A percentile compares a stretch with the other conserved stretches of the same genome.
Conservation (phyloP, 805 yeast species). For the Blastobotrys terrestris region DNA sequence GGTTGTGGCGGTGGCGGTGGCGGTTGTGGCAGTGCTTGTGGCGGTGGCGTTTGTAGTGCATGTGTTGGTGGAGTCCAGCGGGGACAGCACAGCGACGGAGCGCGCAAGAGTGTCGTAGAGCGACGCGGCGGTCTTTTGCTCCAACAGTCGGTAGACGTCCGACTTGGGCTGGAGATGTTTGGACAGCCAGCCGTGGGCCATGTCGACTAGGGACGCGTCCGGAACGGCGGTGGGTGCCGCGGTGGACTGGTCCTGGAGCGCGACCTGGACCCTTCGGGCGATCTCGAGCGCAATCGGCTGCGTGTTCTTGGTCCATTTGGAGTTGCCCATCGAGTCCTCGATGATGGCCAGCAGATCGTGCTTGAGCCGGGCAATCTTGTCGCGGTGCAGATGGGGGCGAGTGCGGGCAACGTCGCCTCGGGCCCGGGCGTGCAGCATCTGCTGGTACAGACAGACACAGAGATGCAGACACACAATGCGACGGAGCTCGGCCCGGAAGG, state of each 20-base stretch:
- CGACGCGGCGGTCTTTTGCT: constrained; percentile 38
- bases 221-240: constrained; percentile 25
- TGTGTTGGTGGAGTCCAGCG: constrained; percentile 13
- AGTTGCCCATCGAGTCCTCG: constrained; percentile 77
- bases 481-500: constrained; percentile 77
- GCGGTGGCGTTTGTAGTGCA: constrained; percentile 6
- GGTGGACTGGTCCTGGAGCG: constrained; percentile 9
- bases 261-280: constrained; percentile 33
- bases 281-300: constrained; percentile 65
- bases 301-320: constrained; percentile 85
- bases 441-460: constrained; percentile 67
- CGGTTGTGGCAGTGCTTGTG: constrained; percentile 9
- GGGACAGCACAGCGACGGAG: constrained; percentile 13
- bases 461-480: constrained; percentile 76
- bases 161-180: constrained; percentile 83
- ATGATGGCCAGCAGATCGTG: constrained; percentile 72
- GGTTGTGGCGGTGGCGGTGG: constrained; percentile 12
- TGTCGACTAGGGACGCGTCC: constrained; percentile 43
- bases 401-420: constrained; percentile 25
- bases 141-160: constrained; percentile 70
- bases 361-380: constrained; percentile 45
- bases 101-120: constrained; percentile 12
- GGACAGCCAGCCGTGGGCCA: constrained; percentile 71
- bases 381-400: constrained; percentile 6
- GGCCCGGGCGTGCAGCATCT: constrained; percentile 39